These are phyloP conservation scores for Ramichloridium luteum DNA, from an alignment of 2,329 filamentous ascomycete species.

Conservation along the genomic window DNA sequence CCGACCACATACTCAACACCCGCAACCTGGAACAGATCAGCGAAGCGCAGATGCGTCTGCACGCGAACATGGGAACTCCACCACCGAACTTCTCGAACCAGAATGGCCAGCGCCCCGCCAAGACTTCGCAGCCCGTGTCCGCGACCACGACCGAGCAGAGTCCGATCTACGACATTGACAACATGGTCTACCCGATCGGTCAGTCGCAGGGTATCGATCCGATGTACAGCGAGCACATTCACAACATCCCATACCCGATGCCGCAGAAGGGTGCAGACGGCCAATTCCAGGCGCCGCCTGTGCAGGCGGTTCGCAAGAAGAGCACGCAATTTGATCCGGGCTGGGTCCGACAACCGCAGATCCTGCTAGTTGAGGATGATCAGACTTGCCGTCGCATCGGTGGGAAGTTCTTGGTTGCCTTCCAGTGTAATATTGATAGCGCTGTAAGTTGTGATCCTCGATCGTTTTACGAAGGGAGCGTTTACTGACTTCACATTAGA, in stretches of 20 bases:
- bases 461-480: too few species aligned
- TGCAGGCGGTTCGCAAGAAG: constrained; percentile 47
- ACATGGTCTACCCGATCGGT: constrained; percentile 80
- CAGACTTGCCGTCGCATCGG: constrained; percentile 55
- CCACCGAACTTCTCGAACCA: constrained; percentile 36
- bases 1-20: constrained; percentile 51
- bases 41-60: constrained; percentile 43
- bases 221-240: constrained; percentile 85
- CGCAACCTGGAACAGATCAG: constrained; percentile 54
- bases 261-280: constrained; percentile 50
- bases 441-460: constrained; percentile 50
- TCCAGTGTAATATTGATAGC: constrained; percentile 51
- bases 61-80: constrained; percentile 44
- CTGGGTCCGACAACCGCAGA: constrained; percentile 58
- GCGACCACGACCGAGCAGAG: constrained; percentile 40
- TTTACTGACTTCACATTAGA: constrained; percentile 37
- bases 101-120: constrained; percentile 29
- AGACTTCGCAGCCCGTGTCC: constrained; percentile 31
- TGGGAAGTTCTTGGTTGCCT: constrained; percentile 54
- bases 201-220: constrained; percentile 87
- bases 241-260: constrained; percentile 81
- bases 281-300: constrained; percentile 23
- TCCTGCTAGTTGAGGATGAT: constrained; percentile 80
- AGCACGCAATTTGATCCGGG: constrained; percentile 49
- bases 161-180: constrained; percentile 49